A percentile compares a stretch with the other conserved stretches of the same genome.
Evolutionary conservation across 2,329 filamentous ascomycete genomes (phyloP).

Genomic region (Beauveria brongniartii): DNA sequence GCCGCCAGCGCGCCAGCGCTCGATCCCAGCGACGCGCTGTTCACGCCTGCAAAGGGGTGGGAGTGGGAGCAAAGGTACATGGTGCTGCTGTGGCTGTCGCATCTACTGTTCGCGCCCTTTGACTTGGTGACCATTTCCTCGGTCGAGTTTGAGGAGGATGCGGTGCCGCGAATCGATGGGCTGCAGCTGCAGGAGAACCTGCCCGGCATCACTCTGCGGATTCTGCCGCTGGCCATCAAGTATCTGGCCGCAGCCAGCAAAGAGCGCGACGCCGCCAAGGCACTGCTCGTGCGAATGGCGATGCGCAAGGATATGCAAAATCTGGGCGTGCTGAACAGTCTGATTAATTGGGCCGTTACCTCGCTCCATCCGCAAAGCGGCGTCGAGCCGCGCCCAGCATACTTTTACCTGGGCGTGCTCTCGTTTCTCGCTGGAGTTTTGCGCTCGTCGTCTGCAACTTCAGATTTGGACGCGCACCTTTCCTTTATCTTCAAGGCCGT

Average conservation of each 20-base stretch:
- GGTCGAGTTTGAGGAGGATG: constrained; percentile 38
- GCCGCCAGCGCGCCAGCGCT: not conserved
- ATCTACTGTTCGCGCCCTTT: constrained; percentile 79
- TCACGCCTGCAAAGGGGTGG: constrained; percentile 30
- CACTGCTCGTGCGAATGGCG: constrained; percentile 71
- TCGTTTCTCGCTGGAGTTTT: constrained; percentile 72
- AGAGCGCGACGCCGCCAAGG: constrained; percentile 80
- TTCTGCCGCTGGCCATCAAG: constrained; percentile 62
- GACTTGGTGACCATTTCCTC: constrained; percentile 80
- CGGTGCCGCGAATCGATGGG: constrained; percentile 33
- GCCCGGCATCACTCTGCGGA: constrained; percentile 61
- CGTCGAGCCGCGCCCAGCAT: constrained; percentile 43
- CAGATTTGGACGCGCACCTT: constrained; percentile 63
- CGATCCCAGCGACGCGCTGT: constrained; percentile 9
- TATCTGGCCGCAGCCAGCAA: constrained; percentile 73
- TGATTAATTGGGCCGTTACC: constrained; percentile 64
- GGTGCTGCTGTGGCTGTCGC: constrained; percentile 78
- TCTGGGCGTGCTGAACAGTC: constrained; percentile 57
- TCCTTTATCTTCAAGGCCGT: constrained; percentile 57
- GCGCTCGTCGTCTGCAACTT: constrained; percentile 59
- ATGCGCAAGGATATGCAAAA: constrained; percentile 83
- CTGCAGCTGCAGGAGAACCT: constrained; percentile 51
- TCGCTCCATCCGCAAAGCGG: constrained; percentile 42
- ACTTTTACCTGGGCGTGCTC: constrained; percentile 70
- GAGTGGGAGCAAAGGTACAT: constrained; percentile 87